Conservation (phyloP, 176 grass and related monocot species). For the Echinochloa phyllopogon region DNA sequence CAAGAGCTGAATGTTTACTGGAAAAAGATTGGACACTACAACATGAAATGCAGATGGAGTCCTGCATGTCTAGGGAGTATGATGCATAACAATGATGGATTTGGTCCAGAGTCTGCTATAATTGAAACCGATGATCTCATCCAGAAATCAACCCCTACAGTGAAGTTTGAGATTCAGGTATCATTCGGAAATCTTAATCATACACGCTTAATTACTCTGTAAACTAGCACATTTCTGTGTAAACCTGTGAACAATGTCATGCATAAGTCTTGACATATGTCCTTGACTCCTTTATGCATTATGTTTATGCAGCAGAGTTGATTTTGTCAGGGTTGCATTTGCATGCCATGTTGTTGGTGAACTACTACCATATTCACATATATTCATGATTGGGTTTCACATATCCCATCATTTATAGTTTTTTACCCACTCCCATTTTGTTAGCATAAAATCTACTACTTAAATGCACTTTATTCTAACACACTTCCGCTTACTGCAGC, state of each 20-base stretch:
- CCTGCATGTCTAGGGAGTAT: constrained; percentile 58
- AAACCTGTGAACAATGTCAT: background rate
- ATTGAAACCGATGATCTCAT: constrained; percentile 65
- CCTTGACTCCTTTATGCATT: background rate
- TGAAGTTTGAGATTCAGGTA: constrained; percentile 99
- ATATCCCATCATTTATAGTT: background rate
- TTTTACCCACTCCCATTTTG: background rate
- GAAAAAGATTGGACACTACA: constrained; percentile 97
- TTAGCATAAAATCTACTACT: background rate
- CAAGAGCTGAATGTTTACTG: constrained; percentile 88
- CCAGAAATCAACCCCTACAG: constrained; percentile 45
- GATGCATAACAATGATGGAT: constrained; percentile 65
- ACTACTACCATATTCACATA: constrained; percentile 3
- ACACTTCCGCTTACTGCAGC: constrained; percentile 44
- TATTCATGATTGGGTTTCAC: background rate
- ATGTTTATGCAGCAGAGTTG: background rate
- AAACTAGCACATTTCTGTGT: background rate
- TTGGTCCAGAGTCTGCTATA: constrained; percentile 61
- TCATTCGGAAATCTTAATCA: constrained; percentile 21
- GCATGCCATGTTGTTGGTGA: background rate
- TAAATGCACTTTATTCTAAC: constrained; percentile 24
- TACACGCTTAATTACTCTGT: background rate
- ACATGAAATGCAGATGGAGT: constrained; percentile 95
- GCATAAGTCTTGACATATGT: background rate
- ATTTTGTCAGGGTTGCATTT: constrained; percentile 29